Base-by-base conservation (phyloP, 2,329 filamentous ascomycete genomes). In the Ciborinia camelliae region DNA sequence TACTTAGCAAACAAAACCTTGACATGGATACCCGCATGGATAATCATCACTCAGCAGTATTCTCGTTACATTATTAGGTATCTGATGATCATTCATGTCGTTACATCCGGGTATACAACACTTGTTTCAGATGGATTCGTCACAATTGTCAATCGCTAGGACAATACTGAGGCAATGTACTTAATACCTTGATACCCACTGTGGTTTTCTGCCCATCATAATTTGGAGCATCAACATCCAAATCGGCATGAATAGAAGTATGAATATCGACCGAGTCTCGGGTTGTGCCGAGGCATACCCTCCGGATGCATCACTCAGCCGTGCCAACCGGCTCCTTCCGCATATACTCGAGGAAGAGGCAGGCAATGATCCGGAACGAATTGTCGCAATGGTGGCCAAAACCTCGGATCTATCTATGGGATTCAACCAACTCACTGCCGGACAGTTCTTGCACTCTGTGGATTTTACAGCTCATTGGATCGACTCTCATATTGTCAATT, bases 381-480 rank as follows among this genome's bases (percentile, higher is more conserved):
- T 69, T 30, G 14, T 69, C 20, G 66, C 65, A 43, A 65, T 68
- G 41, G 59, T 62, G 2, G 68, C 70, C 4, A 67, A 68, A 28
- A 60, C 64, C 3, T n/a, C 62, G 28, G 53, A 59, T 58, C 20
- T 64, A 26, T 50, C 43, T 4, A 30, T 26, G 23, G 61, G 47
- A 20, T 71, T 72, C 28, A 30, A 59, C 4, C 43, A 39, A 3
- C 43, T 71, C n/a, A 71, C 54, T 20, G 43, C 64, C 18, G 60
- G 60, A 2, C 65, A 72, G 50, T 52, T 72, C 18, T 48, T 68
- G 15, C 62, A 67, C 32, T 67, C 67, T 1, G 65, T 71, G 2
- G 68, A 72, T 39, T 70, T 62, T n/a, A 69, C 65, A 45, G 59
- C 71, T 10, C 54, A 69, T 26, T 72, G 68, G 69, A 53, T 73